These are phyloP conservation scores for Dissoconium aciculare DNA, from an alignment of 2,329 filamentous ascomycete genomes.

Conservation along the genomic window DNA sequence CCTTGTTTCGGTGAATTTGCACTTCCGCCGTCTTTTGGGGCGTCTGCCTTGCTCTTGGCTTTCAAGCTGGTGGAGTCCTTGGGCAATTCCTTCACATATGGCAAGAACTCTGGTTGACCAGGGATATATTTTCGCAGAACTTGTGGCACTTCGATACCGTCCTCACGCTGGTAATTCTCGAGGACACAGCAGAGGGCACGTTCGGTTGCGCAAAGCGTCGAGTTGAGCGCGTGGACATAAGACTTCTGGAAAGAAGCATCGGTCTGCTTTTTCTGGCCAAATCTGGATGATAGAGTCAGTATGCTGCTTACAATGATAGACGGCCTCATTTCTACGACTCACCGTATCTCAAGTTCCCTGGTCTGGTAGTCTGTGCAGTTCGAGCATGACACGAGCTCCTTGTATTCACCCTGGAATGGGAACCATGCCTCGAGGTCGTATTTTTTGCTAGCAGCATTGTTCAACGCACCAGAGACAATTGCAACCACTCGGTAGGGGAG, in stretches of 20 bases:
- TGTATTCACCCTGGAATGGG: slow-evolving; percentile 92
- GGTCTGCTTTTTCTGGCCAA: slow-evolving; percentile 71
- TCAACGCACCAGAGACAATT: slow-evolving; percentile 91
- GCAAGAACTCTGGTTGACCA: slow-evolving; percentile 75
- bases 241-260: slow-evolving; percentile 64
- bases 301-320: background rate
- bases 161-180: slow-evolving; percentile 91
- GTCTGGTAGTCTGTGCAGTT: slow-evolving; percentile 99
- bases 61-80: slow-evolving; percentile 56
- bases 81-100: slow-evolving; percentile 71
- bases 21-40: slow-evolving; percentile 12
- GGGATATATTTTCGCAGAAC: slow-evolving; percentile 80
- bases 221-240: slow-evolving; percentile 87
- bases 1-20: slow-evolving; percentile 19
- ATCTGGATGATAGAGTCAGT: slow-evolving; percentile 25
- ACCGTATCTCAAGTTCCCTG: slow-evolving; percentile 75
- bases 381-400: slow-evolving; percentile 90
- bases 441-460: slow-evolving; percentile 82
- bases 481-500: slow-evolving; percentile 84
- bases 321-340: slow-evolving; percentile 1
- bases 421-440: slow-evolving; percentile 95
- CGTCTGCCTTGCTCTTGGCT: slow-evolving; percentile 24
- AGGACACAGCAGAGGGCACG: slow-evolving; percentile 85
- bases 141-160: slow-evolving; percentile 68
- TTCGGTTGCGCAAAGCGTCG: slow-evolving; percentile 79